phyloP scores from a whole-genome alignment of 2,329 filamentous ascomycete species.

The Plenodomus tracheiphilus region DNA sequence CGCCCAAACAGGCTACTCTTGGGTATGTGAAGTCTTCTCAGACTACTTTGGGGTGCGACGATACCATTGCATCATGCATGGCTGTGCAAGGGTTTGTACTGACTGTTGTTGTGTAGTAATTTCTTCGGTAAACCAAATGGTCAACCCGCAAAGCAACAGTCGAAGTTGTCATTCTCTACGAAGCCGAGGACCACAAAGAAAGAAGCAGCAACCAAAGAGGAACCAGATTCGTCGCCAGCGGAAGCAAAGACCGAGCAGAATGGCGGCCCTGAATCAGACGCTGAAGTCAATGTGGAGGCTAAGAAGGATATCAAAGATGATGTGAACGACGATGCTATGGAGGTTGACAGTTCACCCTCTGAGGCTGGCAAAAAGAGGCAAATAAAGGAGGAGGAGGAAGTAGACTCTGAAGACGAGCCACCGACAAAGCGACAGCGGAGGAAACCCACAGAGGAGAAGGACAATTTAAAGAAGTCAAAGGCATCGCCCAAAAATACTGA shows the following conservation, averaged over 20 bases:
- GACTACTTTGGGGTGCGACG: conserved; percentile 70
- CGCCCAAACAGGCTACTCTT: conserved; percentile 76
- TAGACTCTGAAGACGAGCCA: conserved; percentile 42
- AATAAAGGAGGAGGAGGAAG: conserved; percentile 33
- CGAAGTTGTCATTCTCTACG: conserved; percentile 75
- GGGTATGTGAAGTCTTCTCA: conserved; percentile 82
- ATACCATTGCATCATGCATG: conserved; percentile 1
- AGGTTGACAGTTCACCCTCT: conserved; percentile 26
- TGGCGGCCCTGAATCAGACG: conserved; percentile 16
- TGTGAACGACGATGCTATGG: conserved; percentile 24
- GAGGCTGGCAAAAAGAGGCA: conserved; percentile 37
- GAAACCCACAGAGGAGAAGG: conserved; percentile 29
- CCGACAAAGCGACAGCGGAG: conserved; percentile 41
- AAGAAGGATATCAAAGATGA: neutral
- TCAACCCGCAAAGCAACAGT: conserved; percentile 69
- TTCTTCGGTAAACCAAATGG: conserved; percentile 76
- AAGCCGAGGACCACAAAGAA: conserved; percentile 48
- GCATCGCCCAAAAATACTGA: conserved; percentile 22
- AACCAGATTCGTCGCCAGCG: conserved; percentile 22
- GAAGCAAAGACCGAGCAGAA: conserved; percentile 19
- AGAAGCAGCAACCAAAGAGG: conserved; percentile 19
- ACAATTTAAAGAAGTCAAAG: conserved; percentile 22
- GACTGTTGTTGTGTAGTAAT: conserved; percentile 61
- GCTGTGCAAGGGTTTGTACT: conserved; percentile 3
- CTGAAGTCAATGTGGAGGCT: conserved; percentile 22